Base-by-base conservation (phyloP, 2,329 filamentous ascomycete genomes). In the Fulvia fulva region DNA sequence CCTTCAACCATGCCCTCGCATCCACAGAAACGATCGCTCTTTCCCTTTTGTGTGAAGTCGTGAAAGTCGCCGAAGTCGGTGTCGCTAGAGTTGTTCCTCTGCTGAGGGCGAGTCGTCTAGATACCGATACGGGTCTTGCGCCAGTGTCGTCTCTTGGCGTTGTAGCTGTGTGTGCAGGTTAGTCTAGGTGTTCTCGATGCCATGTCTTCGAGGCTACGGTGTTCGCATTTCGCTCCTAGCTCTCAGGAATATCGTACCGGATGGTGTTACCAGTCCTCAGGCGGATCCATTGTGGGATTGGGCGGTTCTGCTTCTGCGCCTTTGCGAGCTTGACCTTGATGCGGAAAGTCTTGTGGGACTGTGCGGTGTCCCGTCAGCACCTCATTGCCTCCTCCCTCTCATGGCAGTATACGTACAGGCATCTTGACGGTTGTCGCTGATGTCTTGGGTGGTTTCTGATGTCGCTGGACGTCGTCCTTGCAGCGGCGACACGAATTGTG, bases 321-420 rank as follows among this genome's bases (percentile, higher is more conserved):
- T 93, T 97, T 78, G 94, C 94, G 84, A 99, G 91, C 94, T 99
- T 99, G 83, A 95, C 89, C 92, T 99, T 99, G 83, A 92, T 97
- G 80, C 92, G 90, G 91, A 99, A 99, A 79, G 92, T 90, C 89
- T 99, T 99, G 85, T 99, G 91, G 88, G 89, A 93, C 93, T 97
- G 79, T 77, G 32, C 50, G 44, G 49, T 55, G 43, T 14, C 6
- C 34, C 32, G 50, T 65, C 53, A 65, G 63, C 54, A 21, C 9
- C 25, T n/a, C 26, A n/a, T 28, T 37, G 19, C 19, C 41, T 55
- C 28, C 53, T 44, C 26, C 11, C 23, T 4, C 19, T 51, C 56
- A 34, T 43, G 23, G 8, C 19, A 16, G 21, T 28, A 51, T 59
- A 65, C 69, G 53, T 68, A 71, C 69, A 70, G 69, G 68, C 69